Base-by-base conservation (phyloP, 306 rosid species). In the Ceratonia siliqua region DNA sequence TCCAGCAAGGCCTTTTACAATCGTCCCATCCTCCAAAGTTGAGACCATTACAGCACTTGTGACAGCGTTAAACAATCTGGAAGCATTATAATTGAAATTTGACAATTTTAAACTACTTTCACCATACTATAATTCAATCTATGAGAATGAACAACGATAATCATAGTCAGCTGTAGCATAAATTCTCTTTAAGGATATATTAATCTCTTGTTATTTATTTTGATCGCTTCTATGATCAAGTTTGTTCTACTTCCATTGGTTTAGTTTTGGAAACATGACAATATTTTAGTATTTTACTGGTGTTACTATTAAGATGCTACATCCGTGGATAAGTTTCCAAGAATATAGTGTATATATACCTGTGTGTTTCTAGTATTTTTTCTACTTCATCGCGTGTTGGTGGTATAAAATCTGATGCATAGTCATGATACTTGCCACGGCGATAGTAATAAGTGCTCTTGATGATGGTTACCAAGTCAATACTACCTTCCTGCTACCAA, bases 1-100 rank as follows among this genome's bases (percentile, higher is more conserved):
- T 57, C 98, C 98, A 12, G 90, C 86, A 46, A 91, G 91, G 52
- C 96, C 90, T 82, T 88, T 87, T 67, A 91, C 95, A 46, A 90
- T 68, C 64, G 82, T 80, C 43, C 98, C 98, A 53, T 85, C 84
- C 73, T 80, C 93, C 83, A 94, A 82, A 57, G 98, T 94, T 66
- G 97, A 91, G 65, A 91, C 67, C 90, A 85, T 83, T 46, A 89
- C 97, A 49, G 97, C 80, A 80, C 89, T 88, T 20, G 94, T 81
- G 53, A 81, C 70, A 9, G 35, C 2, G 30, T 61, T 58, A 14
- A 90, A 0, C 76, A 80, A 83, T 53, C 98, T 91, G 79, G 24
- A 71, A 70, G 22, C 42, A 56, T 41, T 20, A 65, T 52, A 50
- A 73, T 49, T 68, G 68, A 76, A 72, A 75, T 24, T 33, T 46